Evolutionary conservation across 2,329 filamentous ascomycete species (phyloP), one percentile per base, ranked within the genome.

Genomic region (Trichoderma semiorbis): DNA sequence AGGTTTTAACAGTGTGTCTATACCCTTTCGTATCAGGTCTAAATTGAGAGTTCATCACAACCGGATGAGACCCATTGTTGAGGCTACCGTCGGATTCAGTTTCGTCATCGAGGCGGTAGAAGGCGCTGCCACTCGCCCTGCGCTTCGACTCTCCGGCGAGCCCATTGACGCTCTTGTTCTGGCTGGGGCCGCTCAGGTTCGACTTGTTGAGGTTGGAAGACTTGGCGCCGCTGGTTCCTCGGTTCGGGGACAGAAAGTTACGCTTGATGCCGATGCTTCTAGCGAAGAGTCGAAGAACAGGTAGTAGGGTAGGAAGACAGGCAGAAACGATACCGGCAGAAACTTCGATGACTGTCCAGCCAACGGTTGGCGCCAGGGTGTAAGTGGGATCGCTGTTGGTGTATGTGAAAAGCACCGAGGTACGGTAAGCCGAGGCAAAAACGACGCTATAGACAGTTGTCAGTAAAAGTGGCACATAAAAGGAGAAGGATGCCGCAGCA

Each of bases 291-390:
- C 72, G 53, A 7, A 87, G 73, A 14, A 85, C 81, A 3, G 86
- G 85, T 6, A 84, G 81, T 50, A 88, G 78, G 0, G 86, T 87
- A 0, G 87, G 87, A 0, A 88, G 83, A 73, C 85, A 87, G 7
- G 86, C 86, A 0, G 85, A 86, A 63, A 87, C 80, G 74, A 89
- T 86, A 66, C 85, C 86, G 0, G 83, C 83, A 0, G 84, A 80
- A 76, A 84, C 83, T 75, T 87, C 85, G 36, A 73, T 83, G 5
- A 80, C 79, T 11, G 84, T 84, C 85, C 85, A 87, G 69, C 81
- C 83, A 10, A 83, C 81, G 0, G 83, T 81, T 2, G 81, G 82
- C 0, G 84, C 83, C 12, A 87, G 80, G 0, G 84, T 85, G 75
- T 85, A 86, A 24, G 80, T 80, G 3, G 83, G 81, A 71, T 86